These are phyloP conservation scores for Xerocomus potaroensis DNA, from an alignment of 768 basidiomycete species.

Conservation along the genomic window DNA sequence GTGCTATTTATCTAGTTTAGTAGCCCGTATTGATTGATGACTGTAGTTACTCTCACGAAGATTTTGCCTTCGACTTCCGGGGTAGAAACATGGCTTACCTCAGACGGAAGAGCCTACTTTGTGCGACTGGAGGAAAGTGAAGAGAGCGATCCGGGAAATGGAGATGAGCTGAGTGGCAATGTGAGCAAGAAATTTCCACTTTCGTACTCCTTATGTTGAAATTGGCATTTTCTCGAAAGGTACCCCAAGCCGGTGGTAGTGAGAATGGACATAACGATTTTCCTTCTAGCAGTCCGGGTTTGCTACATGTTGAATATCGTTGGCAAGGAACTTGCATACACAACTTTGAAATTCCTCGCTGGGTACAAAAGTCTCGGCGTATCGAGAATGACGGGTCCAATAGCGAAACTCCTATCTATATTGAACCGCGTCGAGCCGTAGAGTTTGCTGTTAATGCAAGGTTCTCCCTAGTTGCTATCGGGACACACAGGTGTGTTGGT, in stretches of 20 bases:
- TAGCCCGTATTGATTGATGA: not conserved
- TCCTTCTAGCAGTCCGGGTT: constrained; percentile 2
- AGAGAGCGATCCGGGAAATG: constrained; percentile 18
- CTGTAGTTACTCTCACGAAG: constrained; percentile 57
- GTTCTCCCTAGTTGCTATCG: constrained; percentile 81
- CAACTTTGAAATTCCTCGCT: constrained; percentile 65
- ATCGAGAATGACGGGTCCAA: constrained; percentile 44
- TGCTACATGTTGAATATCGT: constrained; percentile 13
- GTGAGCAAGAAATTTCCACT: constrained; percentile 22
- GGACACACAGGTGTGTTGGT: constrained; percentile 55
- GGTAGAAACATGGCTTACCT: constrained; percentile 80
- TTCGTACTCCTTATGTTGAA: constrained; percentile 1
- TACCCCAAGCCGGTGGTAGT: not conserved
- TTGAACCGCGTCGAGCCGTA: constrained; percentile 64
- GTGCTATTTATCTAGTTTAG: constrained; percentile 12
- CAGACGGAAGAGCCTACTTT: constrained; percentile 79
- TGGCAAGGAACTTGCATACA: constrained; percentile 85
- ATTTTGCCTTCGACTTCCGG: constrained; percentile 58
- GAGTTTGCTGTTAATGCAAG: constrained; percentile 67
- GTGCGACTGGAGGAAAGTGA: constrained; percentile 55
- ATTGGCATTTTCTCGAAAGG: constrained; percentile 5
- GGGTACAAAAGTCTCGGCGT: constrained; percentile 73
- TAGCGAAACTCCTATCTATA: constrained; percentile 39
- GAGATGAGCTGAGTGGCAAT: constrained; percentile 52
- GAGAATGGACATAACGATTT: constrained; percentile 9